Base-by-base conservation (phyloP, 495 filamentous ascomycete species). In the Aspergillus cavernicola region DNA sequence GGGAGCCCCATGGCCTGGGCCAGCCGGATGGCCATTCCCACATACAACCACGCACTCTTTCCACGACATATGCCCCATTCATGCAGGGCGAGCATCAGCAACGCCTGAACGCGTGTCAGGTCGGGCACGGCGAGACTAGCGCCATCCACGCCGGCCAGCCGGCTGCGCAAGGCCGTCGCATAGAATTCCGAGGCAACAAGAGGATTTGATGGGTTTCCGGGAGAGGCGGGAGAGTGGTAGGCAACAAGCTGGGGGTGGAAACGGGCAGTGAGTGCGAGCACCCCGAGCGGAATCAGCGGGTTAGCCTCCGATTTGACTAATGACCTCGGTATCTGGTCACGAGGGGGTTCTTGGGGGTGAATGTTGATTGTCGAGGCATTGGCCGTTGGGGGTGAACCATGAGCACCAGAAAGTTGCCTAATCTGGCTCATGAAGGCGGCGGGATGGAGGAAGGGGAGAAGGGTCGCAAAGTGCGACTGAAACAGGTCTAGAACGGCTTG, bases 21-120 rank as follows among this genome's bases (percentile, higher is more conserved):
- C 38, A 81, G 66, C n/a, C 88, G 80, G 23, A 91, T 88, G 24
- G 90, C 90, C 55, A 83, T 74, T 7, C 89, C 88, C 13, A 91
- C 79, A 54, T 87, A 87, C 54, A 90, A 73, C 85, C 88, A 93
- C 9, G 88, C 88, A 49, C 80, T 83, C 56, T 83, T 78, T 1
- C 87, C 89, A 35, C 88, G 81, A 29, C 80, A 82, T 73, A 88
- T 88, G 24, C 86, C 85, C 89, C 89, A 93, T 61, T 92, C 89
- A 59, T 93, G 88, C 18, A 93, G 74, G 1, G 83, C 86, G 9
- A 96, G 73, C 88, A 95, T 93, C 37, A 93, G 70, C 16, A 89
- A 74, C 4, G 86, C 87, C 60, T 92, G 88, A 3, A 87, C 83
- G 19, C 85, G 78, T 50, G 91, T 83, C 6, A 95, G 73, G 9